Evolutionary conservation across 768 basidiomycete genomes (phyloP).

Genomic region (Serendipita sp.): DNA sequence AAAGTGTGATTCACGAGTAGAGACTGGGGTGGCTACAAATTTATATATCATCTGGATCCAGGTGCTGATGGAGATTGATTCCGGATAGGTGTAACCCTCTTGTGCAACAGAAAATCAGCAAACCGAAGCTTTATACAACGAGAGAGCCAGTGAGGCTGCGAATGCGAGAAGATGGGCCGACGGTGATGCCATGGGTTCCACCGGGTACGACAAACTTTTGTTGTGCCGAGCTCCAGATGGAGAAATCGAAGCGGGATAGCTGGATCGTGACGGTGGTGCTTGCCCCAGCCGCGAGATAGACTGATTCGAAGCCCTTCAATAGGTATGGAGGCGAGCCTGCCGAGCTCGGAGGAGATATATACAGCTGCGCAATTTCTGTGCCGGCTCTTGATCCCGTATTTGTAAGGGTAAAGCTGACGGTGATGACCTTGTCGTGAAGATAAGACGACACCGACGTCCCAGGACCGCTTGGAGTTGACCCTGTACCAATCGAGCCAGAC

Average conservation of each 20-base stretch:
- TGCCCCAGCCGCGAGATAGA: constrained; percentile 24
- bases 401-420: constrained; percentile 32
- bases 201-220: constrained; percentile 20
- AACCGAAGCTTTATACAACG: neutral
- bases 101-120: no score
- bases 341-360: constrained; percentile 32
- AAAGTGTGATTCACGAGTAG: no score
- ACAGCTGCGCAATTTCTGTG: constrained; percentile 43
- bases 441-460: constrained; percentile 38
- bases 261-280: constrained; percentile 30
- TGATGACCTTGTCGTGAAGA: constrained; percentile 36
- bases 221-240: constrained; percentile 24
- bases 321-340: constrained; percentile 32
- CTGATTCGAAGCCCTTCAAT: constrained; percentile 40
- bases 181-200: constrained; percentile 17
- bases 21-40: no score
- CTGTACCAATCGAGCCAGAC: constrained; percentile 6
- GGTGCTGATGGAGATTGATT: no score
- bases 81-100: no score
- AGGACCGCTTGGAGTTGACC: constrained; percentile 23
- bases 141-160: constrained; percentile 3
- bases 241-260: constrained; percentile 34
- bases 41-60: no score
- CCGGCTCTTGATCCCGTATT: constrained; percentile 41
- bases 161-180: constrained; percentile 10